Conservation (phyloP, 139 green algal genomes). For the Chlamydomonas sphaeroides region DNA sequence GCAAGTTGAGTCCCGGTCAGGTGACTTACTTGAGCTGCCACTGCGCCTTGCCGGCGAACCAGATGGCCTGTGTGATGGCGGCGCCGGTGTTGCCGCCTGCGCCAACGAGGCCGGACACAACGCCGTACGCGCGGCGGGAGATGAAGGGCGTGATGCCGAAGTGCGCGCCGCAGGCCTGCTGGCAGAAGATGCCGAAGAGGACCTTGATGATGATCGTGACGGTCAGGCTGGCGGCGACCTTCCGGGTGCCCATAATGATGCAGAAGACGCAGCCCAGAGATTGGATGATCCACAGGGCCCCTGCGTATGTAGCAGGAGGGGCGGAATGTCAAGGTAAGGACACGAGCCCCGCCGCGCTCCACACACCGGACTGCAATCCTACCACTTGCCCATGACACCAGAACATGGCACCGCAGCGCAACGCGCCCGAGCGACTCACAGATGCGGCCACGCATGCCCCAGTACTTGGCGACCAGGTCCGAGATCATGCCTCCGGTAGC, state of each 20-base stretch:
- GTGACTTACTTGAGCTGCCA: conserved; percentile 28
- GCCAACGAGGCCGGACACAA: conserved; percentile 90
- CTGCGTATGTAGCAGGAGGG: too few species aligned
- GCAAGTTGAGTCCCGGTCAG: too few species aligned
- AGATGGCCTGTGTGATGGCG: conserved; percentile 88
- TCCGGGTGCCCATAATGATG: conserved; percentile 75
- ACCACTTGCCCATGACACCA: too few species aligned
- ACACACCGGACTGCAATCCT: too few species aligned
- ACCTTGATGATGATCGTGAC: conserved; percentile 86
- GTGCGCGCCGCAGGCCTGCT: conserved; percentile 65
- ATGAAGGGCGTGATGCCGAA: conserved; percentile 95
- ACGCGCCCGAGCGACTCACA: too few species aligned
- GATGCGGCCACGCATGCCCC: conserved; percentile 85
- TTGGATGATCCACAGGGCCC: conserved; percentile 73
- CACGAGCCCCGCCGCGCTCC: too few species aligned
- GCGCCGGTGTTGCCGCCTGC: conserved; percentile 92
- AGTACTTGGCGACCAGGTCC: conserved; percentile 60
- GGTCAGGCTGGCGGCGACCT: conserved; percentile 64
- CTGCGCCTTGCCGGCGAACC: conserved; percentile 73
- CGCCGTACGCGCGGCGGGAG: conserved; percentile 82
- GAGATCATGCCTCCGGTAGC: conserved; percentile 78
- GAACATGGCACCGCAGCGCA: too few species aligned
- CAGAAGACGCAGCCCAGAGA: conserved; percentile 80
- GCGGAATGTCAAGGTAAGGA: too few species aligned
- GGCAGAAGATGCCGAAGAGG: conserved; percentile 86